Percentiles rank a stretch among this genome's conserved stretches.
Evolutionary conservation across 2,329 filamentous ascomycete genomes (phyloP).

Genomic region (Sporothrix curviconia): DNA sequence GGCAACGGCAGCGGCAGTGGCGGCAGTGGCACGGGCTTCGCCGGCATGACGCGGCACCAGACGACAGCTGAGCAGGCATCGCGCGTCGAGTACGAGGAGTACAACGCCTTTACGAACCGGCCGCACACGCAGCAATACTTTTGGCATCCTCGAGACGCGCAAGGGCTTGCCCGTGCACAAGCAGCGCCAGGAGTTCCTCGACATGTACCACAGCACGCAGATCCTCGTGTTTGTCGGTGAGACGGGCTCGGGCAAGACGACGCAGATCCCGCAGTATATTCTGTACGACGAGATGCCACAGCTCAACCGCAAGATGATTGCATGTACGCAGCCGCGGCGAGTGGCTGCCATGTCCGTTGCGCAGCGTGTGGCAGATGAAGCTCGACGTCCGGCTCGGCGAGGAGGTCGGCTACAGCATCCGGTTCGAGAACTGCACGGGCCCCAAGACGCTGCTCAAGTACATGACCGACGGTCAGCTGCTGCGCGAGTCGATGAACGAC

Average conservation of each 20-base stretch:
- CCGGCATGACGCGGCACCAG: slow-evolving; percentile 65
- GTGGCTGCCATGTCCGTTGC: slow-evolving; percentile 98
- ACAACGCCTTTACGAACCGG: slow-evolving; percentile 78
- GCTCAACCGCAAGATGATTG: slow-evolving; percentile 77
- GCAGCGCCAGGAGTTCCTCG: slow-evolving; percentile 89
- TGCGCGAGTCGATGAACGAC: slow-evolving; percentile 95
- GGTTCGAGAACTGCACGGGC: slow-evolving; percentile 92
- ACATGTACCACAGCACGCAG: slow-evolving; percentile 87
- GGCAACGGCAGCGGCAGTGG: not conserved
- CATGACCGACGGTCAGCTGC: slow-evolving; percentile 99
- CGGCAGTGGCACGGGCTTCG: slow-evolving; percentile 37
- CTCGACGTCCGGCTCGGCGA: slow-evolving; percentile 89
- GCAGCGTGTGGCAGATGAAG: slow-evolving; percentile 93
- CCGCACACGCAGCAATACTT: slow-evolving; percentile 80
- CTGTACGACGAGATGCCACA: slow-evolving; percentile 95
- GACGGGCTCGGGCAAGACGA: slow-evolving; percentile 98
- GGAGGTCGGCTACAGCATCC: slow-evolving; percentile 97
- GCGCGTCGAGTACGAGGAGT: slow-evolving; percentile 68
- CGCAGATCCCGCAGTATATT: slow-evolving; percentile 97
- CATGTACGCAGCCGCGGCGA: slow-evolving; percentile 94
- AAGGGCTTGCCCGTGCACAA: slow-evolving; percentile 85
- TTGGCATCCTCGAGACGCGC: slow-evolving; percentile 74
- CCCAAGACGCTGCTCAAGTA: slow-evolving; percentile 92
- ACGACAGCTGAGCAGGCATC: slow-evolving; percentile 72
- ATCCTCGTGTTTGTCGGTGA: slow-evolving; percentile 98